phyloP scores from a whole-genome alignment of 208 protist species.

The Trichomonas tenax region DNA sequence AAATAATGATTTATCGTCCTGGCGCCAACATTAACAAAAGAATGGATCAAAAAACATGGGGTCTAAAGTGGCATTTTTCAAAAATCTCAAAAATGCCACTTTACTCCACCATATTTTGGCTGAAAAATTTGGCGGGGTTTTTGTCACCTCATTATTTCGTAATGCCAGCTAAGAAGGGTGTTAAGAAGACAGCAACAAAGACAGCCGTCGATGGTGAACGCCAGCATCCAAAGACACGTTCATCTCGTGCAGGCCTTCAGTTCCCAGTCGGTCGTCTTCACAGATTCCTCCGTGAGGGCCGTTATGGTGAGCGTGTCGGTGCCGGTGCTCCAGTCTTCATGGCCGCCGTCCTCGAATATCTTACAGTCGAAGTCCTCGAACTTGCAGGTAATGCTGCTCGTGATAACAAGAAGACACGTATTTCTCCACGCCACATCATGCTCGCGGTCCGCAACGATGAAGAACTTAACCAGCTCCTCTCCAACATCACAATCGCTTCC shows the following conservation, averaged over 20 bases:
- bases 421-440: too few species aligned
- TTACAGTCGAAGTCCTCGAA: too few species aligned
- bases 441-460: too few species aligned
- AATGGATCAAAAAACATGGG: background rate
- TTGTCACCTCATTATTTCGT: background rate
- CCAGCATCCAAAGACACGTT: slow-evolving; percentile 21
- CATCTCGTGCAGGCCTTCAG: slow-evolving; percentile 23
- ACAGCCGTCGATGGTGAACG: slow-evolving; percentile 10
- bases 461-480: too few species aligned
- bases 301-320: slow-evolving; percentile 20
- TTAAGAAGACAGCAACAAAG: slow-evolving; percentile 13
- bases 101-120: background rate
- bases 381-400: too few species aligned
- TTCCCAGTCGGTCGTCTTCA: slow-evolving; percentile 25
- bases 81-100: background rate
- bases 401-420: too few species aligned
- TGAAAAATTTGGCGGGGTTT: background rate
- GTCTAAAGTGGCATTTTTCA: background rate
- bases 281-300: slow-evolving; percentile 20
- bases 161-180: slow-evolving; percentile 21
- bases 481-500: background rate
- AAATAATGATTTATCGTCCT: background rate
- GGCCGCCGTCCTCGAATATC: too few species aligned
- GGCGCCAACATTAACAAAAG: background rate
- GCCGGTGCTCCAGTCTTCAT: too few species aligned